A percentile compares a stretch with the other conserved stretches of the same genome.
Conservation (phyloP, 176 grass and related monocot genomes). For the Hyparrhenia diplandra region DNA sequence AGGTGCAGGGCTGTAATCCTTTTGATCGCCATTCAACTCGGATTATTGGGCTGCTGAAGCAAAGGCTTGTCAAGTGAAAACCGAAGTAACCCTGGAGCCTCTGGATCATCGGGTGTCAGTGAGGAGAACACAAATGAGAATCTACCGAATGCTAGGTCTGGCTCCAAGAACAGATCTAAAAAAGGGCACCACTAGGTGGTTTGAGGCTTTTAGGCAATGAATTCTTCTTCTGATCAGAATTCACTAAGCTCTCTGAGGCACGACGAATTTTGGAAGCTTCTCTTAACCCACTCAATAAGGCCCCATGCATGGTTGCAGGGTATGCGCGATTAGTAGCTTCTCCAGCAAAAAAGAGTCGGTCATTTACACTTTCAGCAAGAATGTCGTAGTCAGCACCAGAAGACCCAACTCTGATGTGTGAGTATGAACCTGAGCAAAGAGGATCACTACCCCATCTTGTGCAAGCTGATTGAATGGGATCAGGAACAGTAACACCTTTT, state of each 20-base stretch:
- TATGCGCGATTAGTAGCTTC: conserved; percentile 77
- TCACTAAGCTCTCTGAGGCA: conserved; percentile 27
- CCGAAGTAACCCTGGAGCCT: conserved; percentile 57
- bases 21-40: conserved; percentile 1
- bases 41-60: background rate
- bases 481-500: conserved; percentile 78
- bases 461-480: conserved; percentile 83
- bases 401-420: conserved; percentile 91
- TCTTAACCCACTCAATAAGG: conserved; percentile 85
- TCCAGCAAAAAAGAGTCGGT: conserved; percentile 78
- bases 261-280: conserved; percentile 67
- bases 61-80: conserved; percentile 34
- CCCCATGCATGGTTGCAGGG: conserved; percentile 96
- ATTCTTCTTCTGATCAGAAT: conserved; percentile 49
- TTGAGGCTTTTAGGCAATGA: conserved; percentile 39
- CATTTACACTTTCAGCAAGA: conserved; percentile 67
- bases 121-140: conserved; percentile 64
- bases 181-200: conserved; percentile 25
- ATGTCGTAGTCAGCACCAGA: conserved; percentile 82
- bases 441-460: conserved; percentile 93
- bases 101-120: conserved; percentile 35
- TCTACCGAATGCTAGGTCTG: conserved; percentile 69
- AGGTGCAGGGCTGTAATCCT: conserved; percentile 9
- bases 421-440: conserved; percentile 80
- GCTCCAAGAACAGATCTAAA: conserved; percentile 64